Evolutionary conservation across 805 yeast genomes (phyloP).

Genomic region (Suhomyces tanzawaensis): DNA sequence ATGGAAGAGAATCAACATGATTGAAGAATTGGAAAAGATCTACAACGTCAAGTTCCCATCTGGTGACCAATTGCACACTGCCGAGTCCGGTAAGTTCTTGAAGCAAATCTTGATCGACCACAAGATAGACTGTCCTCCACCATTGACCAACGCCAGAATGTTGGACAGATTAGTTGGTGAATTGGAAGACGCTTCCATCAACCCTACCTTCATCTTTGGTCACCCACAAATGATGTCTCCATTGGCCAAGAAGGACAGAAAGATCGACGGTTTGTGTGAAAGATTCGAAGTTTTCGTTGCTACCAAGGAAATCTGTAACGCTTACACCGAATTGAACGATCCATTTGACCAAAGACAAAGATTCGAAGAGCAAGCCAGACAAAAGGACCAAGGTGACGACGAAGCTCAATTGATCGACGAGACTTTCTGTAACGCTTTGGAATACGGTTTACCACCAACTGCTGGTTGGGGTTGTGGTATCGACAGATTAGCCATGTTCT

Average conservation of each 20-base stretch:
- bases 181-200: conserved; percentile 88
- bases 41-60: conserved; percentile 90
- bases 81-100: conserved; percentile 88
- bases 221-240: conserved; percentile 99
- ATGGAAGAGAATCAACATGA: conserved; percentile 98
- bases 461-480: conserved; percentile 99
- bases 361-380: conserved; percentile 98
- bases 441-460: conserved; percentile 98
- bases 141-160: conserved; percentile 97
- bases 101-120: conserved; percentile 72
- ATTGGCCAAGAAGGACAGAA: conserved; percentile 92
- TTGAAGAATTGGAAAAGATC: conserved; percentile 87
- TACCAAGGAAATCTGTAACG: conserved; percentile 96
- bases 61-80: conserved; percentile 92
- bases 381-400: conserved; percentile 98
- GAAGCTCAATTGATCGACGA: conserved; percentile 97
- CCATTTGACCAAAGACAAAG: conserved; percentile 97
- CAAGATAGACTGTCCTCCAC: conserved; percentile 85
- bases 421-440: conserved; percentile 95
- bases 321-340: conserved; percentile 98
- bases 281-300: conserved; percentile 98
- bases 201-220: conserved; percentile 97
- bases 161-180: conserved; percentile 97
- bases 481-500: conserved; percentile 96
- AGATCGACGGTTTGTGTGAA: conserved; percentile 92